phyloP scores from a whole-genome alignment of 1,139 yeast genomes.

The Sugiyamaella castrensis region DNA sequence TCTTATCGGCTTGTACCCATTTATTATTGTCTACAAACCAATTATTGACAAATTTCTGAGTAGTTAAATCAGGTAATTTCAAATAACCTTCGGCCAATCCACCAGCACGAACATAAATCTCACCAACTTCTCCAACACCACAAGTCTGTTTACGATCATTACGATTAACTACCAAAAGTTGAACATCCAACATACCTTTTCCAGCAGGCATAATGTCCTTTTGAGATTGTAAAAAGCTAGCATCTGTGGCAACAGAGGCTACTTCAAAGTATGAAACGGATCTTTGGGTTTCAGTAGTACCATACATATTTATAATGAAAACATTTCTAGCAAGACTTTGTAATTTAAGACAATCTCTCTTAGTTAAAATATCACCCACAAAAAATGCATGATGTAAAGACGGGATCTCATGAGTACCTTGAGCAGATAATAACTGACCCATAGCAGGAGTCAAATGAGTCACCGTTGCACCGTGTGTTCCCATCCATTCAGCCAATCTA shows the following conservation, averaged over 20 bases:
- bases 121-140: conserved; percentile 99
- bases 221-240: conserved; percentile 72
- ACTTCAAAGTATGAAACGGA: conserved; percentile 94
- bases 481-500: conserved; percentile 95
- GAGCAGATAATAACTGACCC: conserved; percentile 97
- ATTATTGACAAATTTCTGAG: conserved; percentile 79
- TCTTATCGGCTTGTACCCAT: conserved; percentile 50
- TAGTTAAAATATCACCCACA: conserved; percentile 95
- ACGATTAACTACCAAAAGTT: conserved; percentile 88
- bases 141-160: conserved; percentile 83
- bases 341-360: conserved; percentile 90
- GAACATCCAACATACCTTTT: conserved; percentile 94
- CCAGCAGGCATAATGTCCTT: conserved; percentile 99
- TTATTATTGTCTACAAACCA: conserved; percentile 72
- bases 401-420: conserved; percentile 88
- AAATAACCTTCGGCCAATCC: conserved; percentile 97
- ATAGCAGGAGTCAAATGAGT: conserved; percentile 98
- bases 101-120: conserved; percentile 95
- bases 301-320: conserved; percentile 94
- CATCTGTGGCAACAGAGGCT: conserved; percentile 64
- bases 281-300: conserved; percentile 98
- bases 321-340: conserved; percentile 91
- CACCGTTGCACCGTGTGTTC: conserved; percentile 83
- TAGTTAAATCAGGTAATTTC: conserved; percentile 83
- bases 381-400: conserved; percentile 92